A percentile compares a stretch with the other conserved stretches of the same genome.
These are phyloP conservation scores for Sporothrix globosa DNA, from an alignment of 2,329 filamentous ascomycete species.

Conservation along the genomic window DNA sequence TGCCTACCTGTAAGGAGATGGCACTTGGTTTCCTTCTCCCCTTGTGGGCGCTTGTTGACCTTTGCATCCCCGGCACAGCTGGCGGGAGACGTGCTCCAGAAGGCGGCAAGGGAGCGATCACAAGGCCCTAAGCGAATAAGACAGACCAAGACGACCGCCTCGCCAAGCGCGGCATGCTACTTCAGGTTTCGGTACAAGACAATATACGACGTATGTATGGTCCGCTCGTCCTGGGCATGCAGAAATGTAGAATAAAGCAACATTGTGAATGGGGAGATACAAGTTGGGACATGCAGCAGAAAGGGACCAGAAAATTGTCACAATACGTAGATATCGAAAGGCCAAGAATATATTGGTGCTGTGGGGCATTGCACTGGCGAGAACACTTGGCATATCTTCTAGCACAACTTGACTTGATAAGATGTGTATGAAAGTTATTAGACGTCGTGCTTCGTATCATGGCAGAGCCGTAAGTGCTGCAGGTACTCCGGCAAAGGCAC, in stretches of 20 bases:
- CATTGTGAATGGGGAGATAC: not conserved
- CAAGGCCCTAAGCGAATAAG: not conserved
- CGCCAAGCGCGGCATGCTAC: not conserved
- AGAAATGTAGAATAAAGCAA: not conserved
- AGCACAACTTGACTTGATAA: too few relatives aligned
- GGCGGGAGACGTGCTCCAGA: conserved; percentile 25
- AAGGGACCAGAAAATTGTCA: not conserved
- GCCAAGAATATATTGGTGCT: not conserved
- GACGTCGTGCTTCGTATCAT: not conserved
- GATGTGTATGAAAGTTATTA: not conserved
- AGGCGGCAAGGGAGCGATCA: not conserved
- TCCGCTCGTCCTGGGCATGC: not conserved
- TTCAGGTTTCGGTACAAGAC: not conserved
- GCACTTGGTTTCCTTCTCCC: too few relatives aligned
- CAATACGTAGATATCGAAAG: not conserved
- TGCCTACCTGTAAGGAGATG: not conserved
- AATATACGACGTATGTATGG: not conserved
- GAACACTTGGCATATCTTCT: not conserved
- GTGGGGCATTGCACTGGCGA: conserved; percentile 1
- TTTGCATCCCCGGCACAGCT: conserved; percentile 9
- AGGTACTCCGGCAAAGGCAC: conserved; percentile 5
- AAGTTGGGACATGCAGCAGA: not conserved
- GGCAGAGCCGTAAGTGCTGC: not conserved
- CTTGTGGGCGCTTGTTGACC: not conserved
- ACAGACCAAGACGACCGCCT: not conserved